Percentiles rank a stretch among this genome's conserved stretches.
Evolutionary conservation across 1,139 yeast genomes (phyloP).

Genomic region (Candida tunisiensis): DNA sequence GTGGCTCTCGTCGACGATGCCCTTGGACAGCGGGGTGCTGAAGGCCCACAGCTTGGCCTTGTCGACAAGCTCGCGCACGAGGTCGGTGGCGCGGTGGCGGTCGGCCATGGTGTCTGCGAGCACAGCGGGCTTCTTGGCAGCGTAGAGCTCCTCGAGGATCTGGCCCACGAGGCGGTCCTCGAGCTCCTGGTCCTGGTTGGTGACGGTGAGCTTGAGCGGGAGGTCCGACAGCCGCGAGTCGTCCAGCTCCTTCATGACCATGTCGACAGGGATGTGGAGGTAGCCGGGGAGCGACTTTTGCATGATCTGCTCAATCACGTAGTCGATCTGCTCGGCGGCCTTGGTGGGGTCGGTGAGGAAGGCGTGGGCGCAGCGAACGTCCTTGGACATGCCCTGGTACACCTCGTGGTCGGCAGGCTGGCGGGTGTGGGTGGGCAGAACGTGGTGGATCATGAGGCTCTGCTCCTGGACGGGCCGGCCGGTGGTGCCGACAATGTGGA

Average conservation of each 20-base stretch:
- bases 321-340: conserved; percentile 46
- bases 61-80: conserved; percentile 30
- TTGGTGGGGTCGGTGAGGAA: conserved; percentile 30
- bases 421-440: conserved; percentile 29
- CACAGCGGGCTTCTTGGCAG: conserved; percentile 39
- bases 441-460: conserved; percentile 39
- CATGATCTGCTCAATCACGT: conserved; percentile 38
- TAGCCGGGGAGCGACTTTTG: conserved; percentile 62
- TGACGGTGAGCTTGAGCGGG: conserved; percentile 4
- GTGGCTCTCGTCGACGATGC: conserved; percentile 44
- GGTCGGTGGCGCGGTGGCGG: conserved; percentile 30
- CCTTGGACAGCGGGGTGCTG: conserved; percentile 34
- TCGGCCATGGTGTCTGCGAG: conserved; percentile 50
- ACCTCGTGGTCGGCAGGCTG: conserved; percentile 39
- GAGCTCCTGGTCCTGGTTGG: conserved; percentile 7
- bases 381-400: conserved; percentile 44
- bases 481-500: conserved; percentile 75
- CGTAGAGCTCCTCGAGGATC: conserved; percentile 34
- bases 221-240: conserved; percentile 6
- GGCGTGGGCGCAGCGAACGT: conserved; percentile 43
- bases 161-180: conserved; percentile 22
- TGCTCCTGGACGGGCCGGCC: conserved; percentile 28
- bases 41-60: conserved; percentile 28
- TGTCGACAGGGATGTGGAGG: conserved; percentile 55
- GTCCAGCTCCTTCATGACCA: conserved; percentile 35